Base-by-base conservation (phyloP, 192 early-diverging fungal genomes). In the Coemansia asiatica region DNA sequence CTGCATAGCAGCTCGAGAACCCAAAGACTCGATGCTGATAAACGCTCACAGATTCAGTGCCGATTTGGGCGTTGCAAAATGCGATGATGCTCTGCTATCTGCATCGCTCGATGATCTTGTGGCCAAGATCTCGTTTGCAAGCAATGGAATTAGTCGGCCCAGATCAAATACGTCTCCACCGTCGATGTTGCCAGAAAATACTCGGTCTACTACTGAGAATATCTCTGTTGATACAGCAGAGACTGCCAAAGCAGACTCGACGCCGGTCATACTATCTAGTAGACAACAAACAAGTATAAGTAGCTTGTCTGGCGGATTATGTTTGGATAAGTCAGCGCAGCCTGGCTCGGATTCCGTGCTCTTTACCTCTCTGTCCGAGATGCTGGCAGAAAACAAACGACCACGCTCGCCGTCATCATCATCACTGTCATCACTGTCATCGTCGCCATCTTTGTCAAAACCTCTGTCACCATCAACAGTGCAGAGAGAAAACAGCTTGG, bases 141-240 rank as follows among this genome's bases (percentile, higher is more conserved):
- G 48, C 44, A 19, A 16, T 15, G 40, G 13, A 15, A n/a, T n/a
- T n/a, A 44, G 16, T 15, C 40, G 40, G 40, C 40, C 40, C 16
- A 44, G 40, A 13, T 44, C 40, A 44, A 44, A 15, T 15, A 44
- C 40, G 16, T 44, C 40, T 44, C 40, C 40, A 13, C 75, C 75
- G 22, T 66, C 70, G 10, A 70, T 72, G 16, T 78, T 70, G 31
- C 75, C 75, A 15, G 63, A 66, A 5, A 68, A 69, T 54, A 40
- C 60, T 2, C 63, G n/a, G 5, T 26, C 57, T 9, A 31, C 26
- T 2, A 63, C 61, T 21, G 65, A 25, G 21, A 67, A 68, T 18
- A 38, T 21, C n/a, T 54, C 62, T 16, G 35, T 36, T 18, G 62
- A 64, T 16, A 64, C 35, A 23, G 31, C 62, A 0, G 62, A 51